phyloP scores from a whole-genome alignment of 78 protist genomes.

The Dictyostelium discoideum region dicty_2.7 NC_007089.4:1014001-1014500 shows the following conservation, averaged over 20 bases:
- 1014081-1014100: slow-evolving; percentile 18
- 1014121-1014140: background rate
- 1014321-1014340: slow-evolving; percentile 22
- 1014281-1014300: background rate
- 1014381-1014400: slow-evolving; percentile 7
- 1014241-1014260: slow-evolving; percentile 20
- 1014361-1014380: slow-evolving; percentile 68
- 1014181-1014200: slow-evolving; percentile 29
- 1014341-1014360: slow-evolving; percentile 60
- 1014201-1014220: slow-evolving; percentile 9
- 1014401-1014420: background rate
- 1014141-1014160: slow-evolving; percentile 15
- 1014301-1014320: background rate
- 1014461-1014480: slow-evolving; percentile 35
- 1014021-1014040: background rate
- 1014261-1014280: slow-evolving; percentile 20
- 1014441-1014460: slow-evolving; percentile 26
- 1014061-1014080: background rate
- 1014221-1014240: background rate
- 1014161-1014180: background rate
- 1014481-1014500: background rate
- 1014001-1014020: background rate
- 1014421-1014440: background rate
- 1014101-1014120: background rate
- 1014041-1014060: background rate